Evolutionary conservation across 495 filamentous ascomycete species (phyloP).

Genomic region (Hypomontagnella submonticulosa): DNA sequence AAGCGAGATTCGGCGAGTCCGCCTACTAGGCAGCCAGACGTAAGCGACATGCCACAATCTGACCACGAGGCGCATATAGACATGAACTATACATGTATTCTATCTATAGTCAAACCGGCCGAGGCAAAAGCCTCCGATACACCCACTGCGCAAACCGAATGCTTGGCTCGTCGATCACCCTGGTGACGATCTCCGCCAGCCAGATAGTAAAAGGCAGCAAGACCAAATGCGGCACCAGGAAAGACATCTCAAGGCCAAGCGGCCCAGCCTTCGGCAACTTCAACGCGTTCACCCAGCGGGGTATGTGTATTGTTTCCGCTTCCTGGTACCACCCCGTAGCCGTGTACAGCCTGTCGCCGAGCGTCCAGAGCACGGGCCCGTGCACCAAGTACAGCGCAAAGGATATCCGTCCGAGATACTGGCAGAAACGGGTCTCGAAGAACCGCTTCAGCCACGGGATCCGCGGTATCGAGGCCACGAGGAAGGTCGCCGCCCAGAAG

Average conservation of each 20-base stretch:
- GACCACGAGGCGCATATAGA: neutral
- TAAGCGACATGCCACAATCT: neutral
- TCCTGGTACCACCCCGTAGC: slow-evolving; percentile 61
- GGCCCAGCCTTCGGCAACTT: slow-evolving; percentile 62
- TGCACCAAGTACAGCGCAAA: slow-evolving; percentile 75
- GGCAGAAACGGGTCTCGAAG: slow-evolving; percentile 68
- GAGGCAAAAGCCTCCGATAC: slow-evolving; percentile 52
- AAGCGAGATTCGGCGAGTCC: too few relatives aligned
- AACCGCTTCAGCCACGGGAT: slow-evolving; percentile 60
- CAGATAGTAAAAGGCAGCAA: slow-evolving; percentile 67
- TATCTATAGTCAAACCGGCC: neutral
- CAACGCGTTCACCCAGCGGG: slow-evolving; percentile 59
- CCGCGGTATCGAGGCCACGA: slow-evolving; percentile 63
- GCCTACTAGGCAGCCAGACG: too few relatives aligned
- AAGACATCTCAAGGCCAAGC: slow-evolving; percentile 64
- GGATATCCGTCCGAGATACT: slow-evolving; percentile 72
- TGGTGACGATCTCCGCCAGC: slow-evolving; percentile 66
- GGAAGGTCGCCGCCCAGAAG: slow-evolving; percentile 63
- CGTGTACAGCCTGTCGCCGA: slow-evolving; percentile 61
- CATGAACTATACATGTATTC: neutral
- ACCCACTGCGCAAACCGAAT: slow-evolving; percentile 65
- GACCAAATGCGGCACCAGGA: slow-evolving; percentile 64
- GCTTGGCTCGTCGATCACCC: slow-evolving; percentile 66
- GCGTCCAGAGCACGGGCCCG: slow-evolving; percentile 63
- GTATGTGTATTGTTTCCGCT: slow-evolving; percentile 49